Base-by-base conservation (phyloP, 345 rosid genomes). In the Camelina laxa region DNA sequence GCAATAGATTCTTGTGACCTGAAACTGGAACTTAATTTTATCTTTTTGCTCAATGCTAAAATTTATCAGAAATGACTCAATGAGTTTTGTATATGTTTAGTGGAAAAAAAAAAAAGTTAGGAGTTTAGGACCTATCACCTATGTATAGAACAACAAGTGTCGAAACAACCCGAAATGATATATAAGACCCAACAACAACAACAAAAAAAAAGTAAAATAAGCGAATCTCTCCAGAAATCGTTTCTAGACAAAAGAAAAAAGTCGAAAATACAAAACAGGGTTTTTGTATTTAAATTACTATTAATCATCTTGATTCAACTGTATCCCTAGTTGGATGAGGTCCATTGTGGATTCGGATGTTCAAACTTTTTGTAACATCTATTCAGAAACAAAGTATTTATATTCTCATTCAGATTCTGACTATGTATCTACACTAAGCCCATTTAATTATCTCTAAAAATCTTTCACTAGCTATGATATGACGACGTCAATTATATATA, bases 1-100 rank as follows among this genome's bases (percentile, higher is more conserved):
- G 13, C 21, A 60, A 33, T 20, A 45, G 57, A 58, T 44, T 58
- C 57, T 58, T 45, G 56, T 45, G 65, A 69, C 21, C 65, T 69
- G 56, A 59, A 69, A 69, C 65, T 58, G 33, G 33, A 57, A 13
- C 45, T 68, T 27, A 24, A n/a, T 7, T 19, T 45, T 41, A 15
- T 17, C n/a, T 56, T 36, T 19, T 10, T 17, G 11, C 21, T 19
- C 15, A 53, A 31, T 70, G n/a, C 8, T 59, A 31, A 44, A 7
- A 17, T 42, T 24, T 16, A 54, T 14, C 42, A 39, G 4, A 38
- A 33, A 33, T 33, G 36, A 33, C 8, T 24, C 27, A 5, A 21
- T 15, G 59, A 65, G 30, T 12, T 12, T 31, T 65, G 14, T 27
- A 16, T 13, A n/a, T n/a, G 33, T 60, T 39, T 20, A 41, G 65